A percentile compares a stretch with the other conserved stretches of the same genome.
Conservation (phyloP, 164 flowering plant genomes). For the Vitis rupestris region DNA sequence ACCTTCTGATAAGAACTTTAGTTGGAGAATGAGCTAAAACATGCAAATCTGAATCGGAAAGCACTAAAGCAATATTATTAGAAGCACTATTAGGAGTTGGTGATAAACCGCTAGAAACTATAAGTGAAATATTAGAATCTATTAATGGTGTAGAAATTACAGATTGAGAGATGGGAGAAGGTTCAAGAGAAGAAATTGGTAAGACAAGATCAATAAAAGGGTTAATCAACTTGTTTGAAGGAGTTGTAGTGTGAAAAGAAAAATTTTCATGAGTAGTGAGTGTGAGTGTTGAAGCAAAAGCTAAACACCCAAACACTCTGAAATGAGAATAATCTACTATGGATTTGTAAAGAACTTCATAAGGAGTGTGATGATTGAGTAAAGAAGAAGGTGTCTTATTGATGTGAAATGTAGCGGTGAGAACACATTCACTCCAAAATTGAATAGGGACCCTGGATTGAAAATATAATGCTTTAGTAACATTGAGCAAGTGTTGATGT, state of each 20-base stretch:
- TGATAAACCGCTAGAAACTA: not conserved
- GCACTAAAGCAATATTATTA: not conserved
- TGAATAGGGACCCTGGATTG: not conserved
- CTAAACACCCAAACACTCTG: too few relatives aligned
- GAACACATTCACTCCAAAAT: not conserved
- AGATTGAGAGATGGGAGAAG: not conserved
- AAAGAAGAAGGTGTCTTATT: not conserved
- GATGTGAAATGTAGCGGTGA: not conserved
- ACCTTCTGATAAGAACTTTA: not conserved
- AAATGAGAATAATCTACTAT: not conserved
- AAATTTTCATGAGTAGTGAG: not conserved
- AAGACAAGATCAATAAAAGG: not conserved
- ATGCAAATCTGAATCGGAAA: not conserved
- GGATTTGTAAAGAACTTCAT: not conserved
- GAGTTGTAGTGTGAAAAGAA: not conserved
- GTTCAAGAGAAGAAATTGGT: not conserved
- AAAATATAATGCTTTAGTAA: not conserved
- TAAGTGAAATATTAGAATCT: not conserved
- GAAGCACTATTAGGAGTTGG: not conserved
- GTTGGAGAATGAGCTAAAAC: not conserved
- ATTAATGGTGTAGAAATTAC: not conserved
- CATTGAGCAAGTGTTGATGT: slow-evolving; percentile 1
- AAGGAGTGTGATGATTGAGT: not conserved
- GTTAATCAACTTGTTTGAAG: not conserved
- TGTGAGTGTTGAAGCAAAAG: too few relatives aligned